Evolutionary conservation across 1,284 basidiomycete species (phyloP).

Genomic region (Sporisorium scitamineum): DNA sequence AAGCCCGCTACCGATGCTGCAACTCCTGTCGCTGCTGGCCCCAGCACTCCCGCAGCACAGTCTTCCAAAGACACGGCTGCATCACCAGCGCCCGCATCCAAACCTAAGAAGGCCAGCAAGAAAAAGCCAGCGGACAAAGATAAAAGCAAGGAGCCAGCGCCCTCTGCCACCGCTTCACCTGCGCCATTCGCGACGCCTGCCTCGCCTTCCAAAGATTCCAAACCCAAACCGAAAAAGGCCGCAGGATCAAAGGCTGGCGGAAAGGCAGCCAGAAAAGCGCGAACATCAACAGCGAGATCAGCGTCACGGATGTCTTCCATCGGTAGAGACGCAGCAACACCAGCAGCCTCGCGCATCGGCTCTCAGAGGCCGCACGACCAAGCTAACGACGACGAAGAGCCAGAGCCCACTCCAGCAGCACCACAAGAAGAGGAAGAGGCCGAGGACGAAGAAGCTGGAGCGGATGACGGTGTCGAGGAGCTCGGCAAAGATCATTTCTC

Average conservation of each 20-base stretch:
- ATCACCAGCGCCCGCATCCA: slow-evolving; percentile 22
- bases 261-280: slow-evolving; percentile 26
- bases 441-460: slow-evolving; percentile 60
- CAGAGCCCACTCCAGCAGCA: slow-evolving; percentile 4
- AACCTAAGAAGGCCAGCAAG: slow-evolving; percentile 39
- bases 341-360: slow-evolving; percentile 21
- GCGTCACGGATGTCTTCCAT: slow-evolving; percentile 41
- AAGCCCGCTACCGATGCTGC: slow-evolving; percentile 12
- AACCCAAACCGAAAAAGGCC: slow-evolving; percentile 24
- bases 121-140: slow-evolving; percentile 27
- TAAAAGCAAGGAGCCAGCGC: slow-evolving; percentile 5
- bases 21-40: not conserved
- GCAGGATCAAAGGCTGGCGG: slow-evolving; percentile 18
- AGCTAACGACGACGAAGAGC: slow-evolving; percentile 35
- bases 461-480: slow-evolving; percentile 64
- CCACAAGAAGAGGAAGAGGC: slow-evolving; percentile 40
- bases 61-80: slow-evolving; percentile 12
- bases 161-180: slow-evolving; percentile 29
- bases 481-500: slow-evolving; percentile 61
- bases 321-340: slow-evolving; percentile 36
- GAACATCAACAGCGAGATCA: slow-evolving; percentile 34
- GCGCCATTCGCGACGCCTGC: slow-evolving; percentile 35
- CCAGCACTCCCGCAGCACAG: slow-evolving; percentile 4
- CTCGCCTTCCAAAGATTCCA: slow-evolving; percentile 20
- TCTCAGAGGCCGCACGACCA: slow-evolving; percentile 31